These are phyloP conservation scores for Metarhizium brunneum DNA, from an alignment of 2,329 filamentous ascomycete species.

Conservation along the genomic window DNA sequence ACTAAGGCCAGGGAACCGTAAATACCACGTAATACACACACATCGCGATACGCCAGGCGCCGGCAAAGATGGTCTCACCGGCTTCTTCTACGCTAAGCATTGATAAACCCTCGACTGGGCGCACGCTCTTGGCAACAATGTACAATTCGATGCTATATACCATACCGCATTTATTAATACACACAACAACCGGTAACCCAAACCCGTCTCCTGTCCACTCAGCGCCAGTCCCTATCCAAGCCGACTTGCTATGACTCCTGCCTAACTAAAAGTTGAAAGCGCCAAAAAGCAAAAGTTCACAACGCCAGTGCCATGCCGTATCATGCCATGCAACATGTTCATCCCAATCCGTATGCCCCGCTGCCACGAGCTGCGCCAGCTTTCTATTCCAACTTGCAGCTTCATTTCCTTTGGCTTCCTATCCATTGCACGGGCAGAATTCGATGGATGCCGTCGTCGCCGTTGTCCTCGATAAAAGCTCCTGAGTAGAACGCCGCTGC, in stretches of 20 bases:
- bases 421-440: neutral
- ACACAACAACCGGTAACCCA: neutral
- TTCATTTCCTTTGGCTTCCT: neutral
- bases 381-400: neutral
- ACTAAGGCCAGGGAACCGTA: too few species aligned
- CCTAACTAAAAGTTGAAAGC: neutral
- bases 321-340: conserved; percentile 3
- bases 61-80: too few species aligned
- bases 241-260: neutral
- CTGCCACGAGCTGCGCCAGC: neutral
- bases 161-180: conserved; percentile 1
- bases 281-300: neutral
- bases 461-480: neutral
- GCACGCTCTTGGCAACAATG: neutral
- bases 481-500: neutral
- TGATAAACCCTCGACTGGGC: neutral
- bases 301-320: conserved; percentile 6
- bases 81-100: neutral
- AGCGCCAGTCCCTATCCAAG: conserved; percentile 2
- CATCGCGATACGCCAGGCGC: too few species aligned
- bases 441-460: neutral
- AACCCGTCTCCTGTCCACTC: neutral
- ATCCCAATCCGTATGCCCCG: neutral
- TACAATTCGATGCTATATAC: neutral
- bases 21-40: too few species aligned